Base-by-base conservation (phyloP, 805 yeast species). In the Candida piceae region DNA sequence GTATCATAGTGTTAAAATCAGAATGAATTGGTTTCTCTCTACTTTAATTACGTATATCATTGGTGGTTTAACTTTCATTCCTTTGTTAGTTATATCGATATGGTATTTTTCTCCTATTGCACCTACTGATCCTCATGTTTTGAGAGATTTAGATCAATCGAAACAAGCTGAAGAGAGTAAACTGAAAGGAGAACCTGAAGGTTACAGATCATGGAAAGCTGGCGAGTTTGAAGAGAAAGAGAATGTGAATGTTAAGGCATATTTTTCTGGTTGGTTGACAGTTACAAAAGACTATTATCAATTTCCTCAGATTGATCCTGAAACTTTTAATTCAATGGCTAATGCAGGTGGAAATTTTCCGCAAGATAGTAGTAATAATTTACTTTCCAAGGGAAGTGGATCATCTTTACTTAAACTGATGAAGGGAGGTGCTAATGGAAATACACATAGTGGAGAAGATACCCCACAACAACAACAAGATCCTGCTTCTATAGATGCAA, bases 61-160 rank as follows among this genome's bases (percentile, higher is more conserved):
- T 3, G 97, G 97, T 6, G 96, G 96, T 0, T 34, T 87, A 7
- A 86, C 96, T 0, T 76, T 89, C 44, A 58, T 86, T 16, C 96
- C 95, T 1, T 41, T 80, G 25, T 39, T 75, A 2, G 25, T 78
- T 0, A 21, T 69, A 2, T 49, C 70, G 23, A 41, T 73, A 15
- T 72, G 57, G 52, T 67, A 25, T 62, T 69, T 32, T 65, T 57
- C 49, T 35, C 77, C 63, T 32, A 51, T 45, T 34, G 55, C 47
- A 23, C 45, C 57, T 4, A 34, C 25, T 16, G 59, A 50, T 16
- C 49, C 52, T 4, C 41, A 42, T 9, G 51, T 42, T n/a, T 35
- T 38, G 21, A 34, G 40, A 3, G 56, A 59, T 5, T 43, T 47
- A 5, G 49, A 47, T 7, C 58, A 51, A 12, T 34, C 40, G 35